A percentile compares a stretch with the other conserved stretches of the same genome.
These are phyloP conservation scores for Tuber umbilicatum DNA, from an alignment of 495 filamentous ascomycete genomes.

Conservation along the genomic window DNA sequence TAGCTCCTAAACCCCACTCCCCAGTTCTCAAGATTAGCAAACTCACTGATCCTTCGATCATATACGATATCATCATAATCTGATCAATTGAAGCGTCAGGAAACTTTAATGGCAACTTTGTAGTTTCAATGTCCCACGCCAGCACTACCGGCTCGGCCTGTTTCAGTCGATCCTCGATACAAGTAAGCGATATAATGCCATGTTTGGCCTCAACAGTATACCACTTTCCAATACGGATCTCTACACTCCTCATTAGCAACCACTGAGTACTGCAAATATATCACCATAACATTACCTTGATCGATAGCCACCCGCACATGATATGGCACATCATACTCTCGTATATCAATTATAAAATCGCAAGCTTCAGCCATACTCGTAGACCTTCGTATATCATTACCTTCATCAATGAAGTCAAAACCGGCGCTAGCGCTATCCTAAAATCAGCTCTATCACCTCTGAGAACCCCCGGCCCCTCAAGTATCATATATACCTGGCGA, in stretches of 20 bases:
- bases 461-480: neutral
- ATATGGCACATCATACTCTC: constrained; percentile 98
- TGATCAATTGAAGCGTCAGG: constrained; percentile 94
- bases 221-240: constrained; percentile 95
- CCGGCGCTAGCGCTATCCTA: constrained; percentile 65
- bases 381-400: constrained; percentile 77
- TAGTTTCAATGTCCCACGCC: constrained; percentile 97
- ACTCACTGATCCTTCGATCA: constrained; percentile 83
- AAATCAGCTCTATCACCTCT: constrained; percentile 13
- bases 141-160: constrained; percentile 92
- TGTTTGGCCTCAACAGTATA: constrained; percentile 94
- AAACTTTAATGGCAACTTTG: constrained; percentile 93
- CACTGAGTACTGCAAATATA: neutral
- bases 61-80: constrained; percentile 99
- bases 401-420: constrained; percentile 94
- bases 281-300: constrained; percentile 54
- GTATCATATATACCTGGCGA: constrained; percentile 57
- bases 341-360: constrained; percentile 97
- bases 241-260: constrained; percentile 46
- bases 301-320: constrained; percentile 98
- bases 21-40: neutral
- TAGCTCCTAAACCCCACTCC: neutral
- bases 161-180: constrained; percentile 79
- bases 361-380: constrained; percentile 73
- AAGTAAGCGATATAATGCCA: constrained; percentile 69